Conservation (phyloP, 768 basidiomycete species). For the Lentinula guzmanii region DNA sequence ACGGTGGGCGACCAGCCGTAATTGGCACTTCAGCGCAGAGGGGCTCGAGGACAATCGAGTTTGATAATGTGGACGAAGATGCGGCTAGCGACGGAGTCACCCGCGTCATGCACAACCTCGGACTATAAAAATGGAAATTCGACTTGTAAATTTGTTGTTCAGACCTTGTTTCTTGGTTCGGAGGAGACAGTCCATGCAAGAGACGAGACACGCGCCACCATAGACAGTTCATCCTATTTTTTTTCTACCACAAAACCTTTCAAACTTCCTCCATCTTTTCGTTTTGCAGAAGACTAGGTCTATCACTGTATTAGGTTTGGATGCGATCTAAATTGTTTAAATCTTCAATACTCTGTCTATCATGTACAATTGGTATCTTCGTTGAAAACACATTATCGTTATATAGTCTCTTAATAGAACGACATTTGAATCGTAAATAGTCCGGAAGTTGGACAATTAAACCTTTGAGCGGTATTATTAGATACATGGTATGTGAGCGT, state of each 20-base stretch:
- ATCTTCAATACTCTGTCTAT: neutral
- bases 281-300: neutral
- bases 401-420: conserved; percentile 5
- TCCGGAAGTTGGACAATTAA: no score
- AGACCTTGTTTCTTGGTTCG: neutral
- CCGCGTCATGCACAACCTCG: conserved; percentile 72
- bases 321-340: conserved; percentile 5
- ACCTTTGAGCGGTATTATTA: no score
- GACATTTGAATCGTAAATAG: neutral
- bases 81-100: conserved; percentile 66
- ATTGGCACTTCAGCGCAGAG: conserved; percentile 39
- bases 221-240: neutral
- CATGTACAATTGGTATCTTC: conserved; percentile 2
- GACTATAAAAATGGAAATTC: conserved; percentile 34
- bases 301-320: neutral
- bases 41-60: conserved; percentile 23
- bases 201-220: neutral
- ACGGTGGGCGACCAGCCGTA: conserved; percentile 45
- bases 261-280: no score
- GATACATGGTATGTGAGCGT: no score
- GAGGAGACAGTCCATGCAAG: neutral
- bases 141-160: neutral
- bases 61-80: conserved; percentile 34
- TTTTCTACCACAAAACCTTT: neutral
- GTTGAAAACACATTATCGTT: conserved; percentile 1